Conservation (phyloP, 2,329 filamentous ascomycete genomes). For the Colletotrichum limetticola region DNA sequence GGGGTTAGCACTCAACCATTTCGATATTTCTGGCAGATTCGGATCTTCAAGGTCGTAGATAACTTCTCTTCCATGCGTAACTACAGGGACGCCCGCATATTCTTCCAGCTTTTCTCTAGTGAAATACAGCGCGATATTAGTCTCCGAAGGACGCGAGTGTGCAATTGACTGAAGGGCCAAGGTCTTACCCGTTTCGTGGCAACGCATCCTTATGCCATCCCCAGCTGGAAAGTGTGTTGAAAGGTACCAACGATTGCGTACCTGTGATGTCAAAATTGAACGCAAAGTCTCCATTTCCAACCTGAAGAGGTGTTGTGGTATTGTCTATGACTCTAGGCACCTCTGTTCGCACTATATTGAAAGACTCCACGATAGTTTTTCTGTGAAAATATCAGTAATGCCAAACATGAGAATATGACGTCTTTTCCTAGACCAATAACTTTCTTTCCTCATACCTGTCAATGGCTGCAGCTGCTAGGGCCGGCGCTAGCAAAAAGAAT, state of each 20-base stretch:
- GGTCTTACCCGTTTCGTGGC: slow-evolving; percentile 44
- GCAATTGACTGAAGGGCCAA: no score
- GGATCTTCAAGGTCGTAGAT: no score
- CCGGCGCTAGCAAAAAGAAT: neutral
- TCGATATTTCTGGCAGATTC: slow-evolving; percentile 37
- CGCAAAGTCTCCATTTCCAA: slow-evolving; percentile 61
- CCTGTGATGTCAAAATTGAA: slow-evolving; percentile 59
- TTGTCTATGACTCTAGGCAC: no score
- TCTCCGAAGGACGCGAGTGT: no score
- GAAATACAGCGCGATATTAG: no score
- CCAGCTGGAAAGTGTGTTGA: slow-evolving; percentile 57
- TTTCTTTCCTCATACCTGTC: neutral
- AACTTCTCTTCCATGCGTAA: no score
- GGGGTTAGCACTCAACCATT: slow-evolving; percentile 62
- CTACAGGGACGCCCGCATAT: no score
- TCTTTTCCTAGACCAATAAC: neutral
- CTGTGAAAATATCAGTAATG: neutral
- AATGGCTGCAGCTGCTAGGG: neutral
- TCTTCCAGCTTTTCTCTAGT: no score
- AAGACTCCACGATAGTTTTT: neutral
- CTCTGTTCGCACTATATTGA: no score
- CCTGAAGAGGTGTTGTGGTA: slow-evolving; percentile 47
- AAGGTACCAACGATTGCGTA: slow-evolving; percentile 55
- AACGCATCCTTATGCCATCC: slow-evolving; percentile 61
- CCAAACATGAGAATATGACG: neutral